These are phyloP conservation scores for Rosa persica DNA, from an alignment of 306 rosid genomes.

Conservation along the genomic window DNA sequence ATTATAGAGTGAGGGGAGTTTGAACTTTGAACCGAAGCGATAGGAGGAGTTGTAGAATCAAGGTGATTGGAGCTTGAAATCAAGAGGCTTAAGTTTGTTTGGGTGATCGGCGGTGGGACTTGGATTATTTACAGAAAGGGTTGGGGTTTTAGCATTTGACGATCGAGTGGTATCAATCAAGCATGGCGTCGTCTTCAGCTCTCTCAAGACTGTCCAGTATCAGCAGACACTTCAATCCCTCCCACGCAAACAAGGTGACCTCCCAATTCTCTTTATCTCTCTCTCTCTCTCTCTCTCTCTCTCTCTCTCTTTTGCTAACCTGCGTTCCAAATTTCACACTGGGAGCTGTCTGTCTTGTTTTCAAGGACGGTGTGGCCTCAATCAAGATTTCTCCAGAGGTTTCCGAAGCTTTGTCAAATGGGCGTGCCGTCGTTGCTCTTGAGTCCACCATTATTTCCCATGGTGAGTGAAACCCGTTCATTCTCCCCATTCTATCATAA, in stretches of 20 bases:
- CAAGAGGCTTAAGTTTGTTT: no score
- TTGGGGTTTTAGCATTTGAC: no score
- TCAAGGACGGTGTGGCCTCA: conserved; percentile 26
- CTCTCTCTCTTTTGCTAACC: not conserved
- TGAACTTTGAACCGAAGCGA: no score
- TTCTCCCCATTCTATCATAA: no score
- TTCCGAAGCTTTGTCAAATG: conserved; percentile 68
- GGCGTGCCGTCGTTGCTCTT: conserved; percentile 79
- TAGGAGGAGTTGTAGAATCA: no score
- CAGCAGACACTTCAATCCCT: conserved; percentile 47
- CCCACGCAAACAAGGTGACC: conserved; percentile 19
- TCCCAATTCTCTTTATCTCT: not conserved
- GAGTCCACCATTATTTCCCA: conserved; percentile 94
- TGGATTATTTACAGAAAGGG: no score
- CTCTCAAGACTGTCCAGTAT: conserved; percentile 53
- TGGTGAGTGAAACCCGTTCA: conserved; percentile 35
- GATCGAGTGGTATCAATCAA: no score
- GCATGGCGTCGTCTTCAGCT: conserved; percentile 43
- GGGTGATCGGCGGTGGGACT: no score
- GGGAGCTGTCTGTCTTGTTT: not conserved
- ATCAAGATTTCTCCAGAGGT: conserved; percentile 72
- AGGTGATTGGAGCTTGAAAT: no score
- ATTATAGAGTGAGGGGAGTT: no score
- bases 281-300: not conserved
- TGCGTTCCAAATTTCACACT: not conserved